Conservation (phyloP, 352 stramenopile species). For the Phytophthora multivora region DNA sequence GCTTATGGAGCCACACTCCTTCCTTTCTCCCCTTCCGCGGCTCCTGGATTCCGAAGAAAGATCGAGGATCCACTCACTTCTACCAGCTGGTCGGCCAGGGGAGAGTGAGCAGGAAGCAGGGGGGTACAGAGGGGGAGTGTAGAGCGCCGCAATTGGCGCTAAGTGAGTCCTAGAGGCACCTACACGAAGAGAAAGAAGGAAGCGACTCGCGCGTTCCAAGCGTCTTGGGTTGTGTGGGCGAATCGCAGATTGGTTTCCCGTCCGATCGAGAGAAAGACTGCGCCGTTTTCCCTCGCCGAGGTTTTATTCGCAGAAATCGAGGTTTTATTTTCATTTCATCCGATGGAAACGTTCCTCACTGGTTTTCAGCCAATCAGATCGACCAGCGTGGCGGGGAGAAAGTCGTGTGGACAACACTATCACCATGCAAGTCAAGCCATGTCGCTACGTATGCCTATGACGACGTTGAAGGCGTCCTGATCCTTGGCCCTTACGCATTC, state of each 20-base stretch:
- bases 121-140: neutral
- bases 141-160: neutral
- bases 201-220: conserved; percentile 28
- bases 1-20: neutral
- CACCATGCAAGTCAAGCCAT: conserved; percentile 4
- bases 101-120: neutral
- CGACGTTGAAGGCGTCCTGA: conserved; percentile 10
- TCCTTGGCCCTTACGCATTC: neutral
- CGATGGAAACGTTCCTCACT: conserved; percentile 17
- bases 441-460: neutral
- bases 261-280: conserved; percentile 19
- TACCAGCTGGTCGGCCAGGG: neutral
- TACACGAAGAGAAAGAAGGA: conserved; percentile 26
- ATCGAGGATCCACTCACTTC: conserved; percentile 26
- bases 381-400: conserved; percentile 30
- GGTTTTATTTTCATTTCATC: conserved; percentile 22
- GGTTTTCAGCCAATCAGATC: conserved; percentile 32
- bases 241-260: conserved; percentile 7
- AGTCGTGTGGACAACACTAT: conserved; percentile 8
- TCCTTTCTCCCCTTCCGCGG: conserved; percentile 7
- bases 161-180: neutral
- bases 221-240: conserved; percentile 38
- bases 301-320: conserved; percentile 13
- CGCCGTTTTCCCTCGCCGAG: conserved; percentile 10
- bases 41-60: conserved; percentile 18